phyloP scores from a whole-genome alignment of 768 basidiomycete species.

The Pleurotus djamor region DNA sequence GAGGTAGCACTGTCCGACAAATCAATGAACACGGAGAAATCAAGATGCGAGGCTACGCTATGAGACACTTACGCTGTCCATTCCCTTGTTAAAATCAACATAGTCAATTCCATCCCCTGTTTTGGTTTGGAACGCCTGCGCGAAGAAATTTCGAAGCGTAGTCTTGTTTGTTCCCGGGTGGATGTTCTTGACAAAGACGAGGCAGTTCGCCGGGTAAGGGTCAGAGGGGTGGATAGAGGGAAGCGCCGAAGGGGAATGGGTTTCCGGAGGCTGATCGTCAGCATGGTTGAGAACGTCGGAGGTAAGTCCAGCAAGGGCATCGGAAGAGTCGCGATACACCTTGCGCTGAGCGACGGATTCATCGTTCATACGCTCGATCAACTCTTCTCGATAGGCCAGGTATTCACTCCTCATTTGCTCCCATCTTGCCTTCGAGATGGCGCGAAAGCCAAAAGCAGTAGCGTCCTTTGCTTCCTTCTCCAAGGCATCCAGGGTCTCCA shows the following conservation, averaged over 20 bases:
- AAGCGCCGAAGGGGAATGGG: constrained; percentile 11
- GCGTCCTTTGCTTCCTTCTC: constrained; percentile 34
- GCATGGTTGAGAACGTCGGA: neutral
- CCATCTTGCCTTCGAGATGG: constrained; percentile 59
- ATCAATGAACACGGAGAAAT: too few species aligned
- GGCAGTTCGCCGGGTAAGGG: constrained; percentile 60
- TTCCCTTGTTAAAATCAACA: constrained; percentile 76
- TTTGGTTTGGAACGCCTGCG: constrained; percentile 30
- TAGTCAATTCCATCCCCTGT: constrained; percentile 57
- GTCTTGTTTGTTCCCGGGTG: constrained; percentile 83
- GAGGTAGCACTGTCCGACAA: too few species aligned
- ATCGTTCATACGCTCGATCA: constrained; percentile 47
- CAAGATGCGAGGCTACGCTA: too few species aligned
- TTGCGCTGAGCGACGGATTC: constrained; percentile 17
- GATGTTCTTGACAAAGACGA: constrained; percentile 69
- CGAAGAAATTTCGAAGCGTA: constrained; percentile 61
- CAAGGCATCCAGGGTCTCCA: neutral
- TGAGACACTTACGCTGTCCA: constrained; percentile 56
- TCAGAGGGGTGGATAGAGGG: constrained; percentile 22
- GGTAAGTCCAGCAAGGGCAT: neutral
- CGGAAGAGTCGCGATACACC: constrained; percentile 8
- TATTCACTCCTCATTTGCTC: constrained; percentile 67
- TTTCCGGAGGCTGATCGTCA: neutral
- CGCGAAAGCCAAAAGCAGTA: constrained; percentile 55
- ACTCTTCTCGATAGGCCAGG: constrained; percentile 51